Percentiles rank a stretch among this genome's conserved stretches.
phyloP scores from a whole-genome alignment of 2,329 filamentous ascomycete genomes.

The Exophiala sp. region DNA sequence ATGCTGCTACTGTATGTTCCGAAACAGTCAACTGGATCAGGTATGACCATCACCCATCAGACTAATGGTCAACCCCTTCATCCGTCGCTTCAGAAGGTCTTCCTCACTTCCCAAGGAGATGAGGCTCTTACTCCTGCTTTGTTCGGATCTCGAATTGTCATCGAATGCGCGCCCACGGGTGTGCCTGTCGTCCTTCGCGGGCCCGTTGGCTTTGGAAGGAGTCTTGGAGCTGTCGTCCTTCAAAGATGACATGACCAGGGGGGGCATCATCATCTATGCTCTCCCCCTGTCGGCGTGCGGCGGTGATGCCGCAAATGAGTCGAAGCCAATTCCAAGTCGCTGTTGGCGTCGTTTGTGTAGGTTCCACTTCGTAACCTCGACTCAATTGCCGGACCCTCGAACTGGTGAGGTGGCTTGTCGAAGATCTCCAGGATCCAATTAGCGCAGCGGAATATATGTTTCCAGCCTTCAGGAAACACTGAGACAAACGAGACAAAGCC shows the following conservation, averaged over 20 bases:
- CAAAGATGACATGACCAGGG: conserved; percentile 29
- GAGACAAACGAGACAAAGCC: conserved; percentile 89
- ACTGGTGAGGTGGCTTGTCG: conserved; percentile 44
- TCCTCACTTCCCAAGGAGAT: conserved; percentile 52
- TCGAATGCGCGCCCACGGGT: conserved; percentile 20
- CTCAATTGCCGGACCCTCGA: conserved; percentile 35
- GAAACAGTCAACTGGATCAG: background rate
- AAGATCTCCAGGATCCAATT: conserved; percentile 80
- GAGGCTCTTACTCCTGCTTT: conserved; percentile 42
- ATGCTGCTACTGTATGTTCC: no score
- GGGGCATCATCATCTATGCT: conserved; percentile 46
- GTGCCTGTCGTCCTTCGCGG: conserved; percentile 12
- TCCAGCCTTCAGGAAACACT: conserved; percentile 85
- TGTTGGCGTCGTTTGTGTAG: conserved; percentile 14
- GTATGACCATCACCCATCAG: conserved; percentile 44
- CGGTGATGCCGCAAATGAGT: conserved; percentile 26
- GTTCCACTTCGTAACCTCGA: conserved; percentile 26
- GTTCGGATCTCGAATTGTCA: conserved; percentile 23
- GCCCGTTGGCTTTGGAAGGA: conserved; percentile 1
- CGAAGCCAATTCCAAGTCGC: conserved; percentile 13
- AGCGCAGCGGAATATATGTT: conserved; percentile 71
- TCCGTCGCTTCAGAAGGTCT: conserved; percentile 51
- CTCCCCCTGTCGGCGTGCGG: conserved; percentile 43
- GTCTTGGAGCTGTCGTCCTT: background rate
- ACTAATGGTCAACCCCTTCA: conserved; percentile 50